Evolutionary conservation across 768 basidiomycete genomes (phyloP), one percentile per base, ranked within the genome.

Genomic region (Cubamyces sp.): DNA sequence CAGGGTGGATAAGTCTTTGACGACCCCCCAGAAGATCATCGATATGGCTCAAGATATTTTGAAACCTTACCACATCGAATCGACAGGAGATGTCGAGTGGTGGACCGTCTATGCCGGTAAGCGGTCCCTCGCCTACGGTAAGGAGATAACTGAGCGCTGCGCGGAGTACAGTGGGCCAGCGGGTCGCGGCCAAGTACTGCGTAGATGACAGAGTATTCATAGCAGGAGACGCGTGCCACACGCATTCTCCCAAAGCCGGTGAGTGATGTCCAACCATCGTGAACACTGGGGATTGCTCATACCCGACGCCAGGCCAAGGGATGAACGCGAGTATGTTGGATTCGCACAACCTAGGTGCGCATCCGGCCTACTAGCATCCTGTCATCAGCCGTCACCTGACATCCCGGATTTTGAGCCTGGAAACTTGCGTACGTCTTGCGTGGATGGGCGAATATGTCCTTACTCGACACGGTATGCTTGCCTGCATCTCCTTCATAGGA

Each of bases 261-360:
- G 6, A 41, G 59, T 28, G 16, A 12, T 28, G 8, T 16, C 11
- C 34, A 11, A 23, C 8, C n/a, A 14, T 16, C 18, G 5, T 16
- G 16, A n/a, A 7, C 23, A 18, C 19, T 19, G 21, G 14, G 8
- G 6, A 18, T 21, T 50, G 37, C 15, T 45, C 5, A 54, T 8
- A 21, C 8, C 19, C 9, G 9, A n/a, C 26, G 16, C 11, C 41
- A 60, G 59, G 59, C 47, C 89, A 91, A 70, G 89, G 87, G 12
- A 87, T 89, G 88, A 89, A 90, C 66, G 88, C 87, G 8, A 85
- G 86, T 63, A 90, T 90, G 85, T 85, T 84, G 51, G 90, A 91
- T 68, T 81, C 85, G 18, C 88, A 88, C 64, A 91, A 91, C 68
- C 79, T 91, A 23, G 81, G 86, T 82, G 61, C 45, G 74, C 51